Evolutionary conservation across 1,284 basidiomycete species (phyloP), one percentile per base, ranked within the genome.

Genomic region (Microbotryum lychnidis-dioicae): DNA sequence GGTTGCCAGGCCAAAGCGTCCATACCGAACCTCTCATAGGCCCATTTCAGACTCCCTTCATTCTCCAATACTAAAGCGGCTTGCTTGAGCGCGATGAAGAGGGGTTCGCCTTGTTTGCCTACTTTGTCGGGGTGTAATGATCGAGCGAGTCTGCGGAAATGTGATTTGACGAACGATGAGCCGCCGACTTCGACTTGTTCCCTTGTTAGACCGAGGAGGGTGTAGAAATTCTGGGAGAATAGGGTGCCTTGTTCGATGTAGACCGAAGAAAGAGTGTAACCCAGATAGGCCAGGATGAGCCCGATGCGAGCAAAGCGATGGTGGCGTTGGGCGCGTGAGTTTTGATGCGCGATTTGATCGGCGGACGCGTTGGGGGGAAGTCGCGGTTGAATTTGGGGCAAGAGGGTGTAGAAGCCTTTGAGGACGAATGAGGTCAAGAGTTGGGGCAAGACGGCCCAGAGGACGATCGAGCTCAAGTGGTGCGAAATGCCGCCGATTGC

Each of bases 91-190:
- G 53, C 57, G 33, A 69, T 63, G 31, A 71, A 71, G 33, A 60
- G n/a, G 14, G 54, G 56, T 52, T 67, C 61, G 9, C 65, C 64
- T 25, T 23, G 29, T 21, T 63, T 63, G 7, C 65, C 64, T 14
- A 65, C 58, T 58, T 68, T 68, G 51, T 71, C 70, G 6, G 70
- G 70, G 55, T 71, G 70, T 44, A 64, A 68, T 21, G 63, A 29
- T 12, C 65, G 23, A 29, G 70, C 70, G 10, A 66, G 64, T 9
- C 44, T 27, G 16, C 62, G 58, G 64, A 64, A 71, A 5, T 66
- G 67, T 4, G 42, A 31, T 50, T 65, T 68, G 53, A 71, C 58
- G 2, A 42, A 54, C 9, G 45, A 10, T 4, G 58, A 27, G 23
- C 63, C 60, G 16, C 45, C 57, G 5, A 6, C 7, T 12, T 66